These are phyloP conservation scores for Colletotrichum phormii DNA, from an alignment of 2,329 filamentous ascomycete species.

Conservation along the genomic window DNA sequence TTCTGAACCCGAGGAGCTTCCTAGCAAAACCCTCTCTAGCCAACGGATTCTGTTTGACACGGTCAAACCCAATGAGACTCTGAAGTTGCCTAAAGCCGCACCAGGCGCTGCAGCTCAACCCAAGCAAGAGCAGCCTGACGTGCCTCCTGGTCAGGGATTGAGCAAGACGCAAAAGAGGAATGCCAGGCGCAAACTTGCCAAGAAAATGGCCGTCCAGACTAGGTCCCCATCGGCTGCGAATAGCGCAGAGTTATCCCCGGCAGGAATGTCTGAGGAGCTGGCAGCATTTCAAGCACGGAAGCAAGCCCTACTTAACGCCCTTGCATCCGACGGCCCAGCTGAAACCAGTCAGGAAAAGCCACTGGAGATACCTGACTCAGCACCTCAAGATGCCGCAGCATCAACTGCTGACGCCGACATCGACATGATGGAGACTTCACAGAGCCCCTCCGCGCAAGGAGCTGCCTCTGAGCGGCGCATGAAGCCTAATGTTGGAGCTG, in stretches of 20 bases:
- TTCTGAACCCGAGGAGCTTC: slow-evolving; percentile 49
- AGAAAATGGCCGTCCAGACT: slow-evolving; percentile 39
- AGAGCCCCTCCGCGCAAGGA: background rate
- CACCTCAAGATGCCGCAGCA: slow-evolving; percentile 2
- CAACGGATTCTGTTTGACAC: slow-evolving; percentile 5
- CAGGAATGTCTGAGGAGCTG: slow-evolving; percentile 24
- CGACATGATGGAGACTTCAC: background rate
- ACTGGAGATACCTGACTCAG: background rate
- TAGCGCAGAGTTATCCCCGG: background rate
- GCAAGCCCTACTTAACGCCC: slow-evolving; percentile 50
- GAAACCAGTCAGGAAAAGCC: slow-evolving; percentile 4
- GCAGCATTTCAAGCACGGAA: slow-evolving; percentile 53
- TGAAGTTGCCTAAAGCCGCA: slow-evolving; percentile 16
- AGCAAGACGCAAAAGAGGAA: slow-evolving; percentile 64
- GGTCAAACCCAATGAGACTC: background rate
- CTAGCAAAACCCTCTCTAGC: slow-evolving; percentile 44
- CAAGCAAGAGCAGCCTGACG: slow-evolving; percentile 32
- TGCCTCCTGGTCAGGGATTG: slow-evolving; percentile 51
- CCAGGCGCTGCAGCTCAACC: slow-evolving; percentile 15
- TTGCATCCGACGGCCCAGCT: slow-evolving; percentile 35
- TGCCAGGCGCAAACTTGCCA: slow-evolving; percentile 57
- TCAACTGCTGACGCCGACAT: background rate
- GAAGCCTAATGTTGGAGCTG: slow-evolving; percentile 66
- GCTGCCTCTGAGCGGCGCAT: slow-evolving; percentile 44
- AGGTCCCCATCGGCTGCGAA: background rate